Conservation (phyloP, 2,329 filamentous ascomycete genomes). For the Cylindrodendrum hubeiense region DNA sequence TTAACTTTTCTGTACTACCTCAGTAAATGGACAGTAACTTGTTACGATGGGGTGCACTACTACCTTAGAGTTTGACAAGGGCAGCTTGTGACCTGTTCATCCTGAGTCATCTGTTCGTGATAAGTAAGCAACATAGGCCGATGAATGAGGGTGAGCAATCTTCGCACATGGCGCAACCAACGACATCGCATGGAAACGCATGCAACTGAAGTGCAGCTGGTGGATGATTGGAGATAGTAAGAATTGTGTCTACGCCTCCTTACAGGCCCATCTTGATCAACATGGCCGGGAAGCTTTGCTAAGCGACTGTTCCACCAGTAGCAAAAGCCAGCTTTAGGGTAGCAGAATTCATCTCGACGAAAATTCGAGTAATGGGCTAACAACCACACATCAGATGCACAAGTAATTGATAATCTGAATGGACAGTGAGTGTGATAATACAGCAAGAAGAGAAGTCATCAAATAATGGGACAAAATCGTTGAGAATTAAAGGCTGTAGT, state of each 20-base stretch:
- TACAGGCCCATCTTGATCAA: neutral
- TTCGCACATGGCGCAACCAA: slow-evolving; percentile 6
- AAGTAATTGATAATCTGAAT: no score
- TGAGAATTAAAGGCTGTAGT: no score
- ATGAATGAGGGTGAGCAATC: neutral
- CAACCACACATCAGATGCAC: no score
- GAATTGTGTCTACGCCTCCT: neutral
- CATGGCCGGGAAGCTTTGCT: neutral
- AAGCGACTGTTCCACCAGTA: neutral
- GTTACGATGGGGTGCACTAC: neutral
- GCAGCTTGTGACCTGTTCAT: neutral
- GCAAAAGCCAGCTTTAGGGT: no score
- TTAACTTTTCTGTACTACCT: neutral
- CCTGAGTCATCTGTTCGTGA: neutral
- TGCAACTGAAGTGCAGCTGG: neutral
- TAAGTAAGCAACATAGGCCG: neutral
- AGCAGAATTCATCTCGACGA: no score
- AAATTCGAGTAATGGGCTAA: no score
- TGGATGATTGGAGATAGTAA: slow-evolving; percentile 9
- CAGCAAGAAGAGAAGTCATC: no score
- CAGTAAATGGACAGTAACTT: neutral
- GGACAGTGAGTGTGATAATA: no score
- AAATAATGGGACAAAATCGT: no score
- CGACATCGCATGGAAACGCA: slow-evolving; percentile 1
- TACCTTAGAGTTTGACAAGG: neutral